phyloP scores from a whole-genome alignment of 768 basidiomycete genomes.

The Lactifluus hygrophoroides region DNA sequence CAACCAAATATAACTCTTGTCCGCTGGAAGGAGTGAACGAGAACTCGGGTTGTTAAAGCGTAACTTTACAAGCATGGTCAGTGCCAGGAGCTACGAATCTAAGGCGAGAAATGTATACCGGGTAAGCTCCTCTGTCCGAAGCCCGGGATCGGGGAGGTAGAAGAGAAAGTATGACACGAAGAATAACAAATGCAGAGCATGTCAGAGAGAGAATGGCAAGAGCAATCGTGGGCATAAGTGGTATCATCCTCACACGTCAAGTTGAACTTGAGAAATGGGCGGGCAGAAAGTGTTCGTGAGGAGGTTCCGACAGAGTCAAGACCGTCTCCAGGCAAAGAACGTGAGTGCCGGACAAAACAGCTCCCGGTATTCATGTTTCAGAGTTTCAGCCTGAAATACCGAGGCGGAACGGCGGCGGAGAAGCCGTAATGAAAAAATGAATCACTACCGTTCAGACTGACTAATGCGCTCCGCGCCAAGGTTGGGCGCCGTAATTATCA shows the following conservation, averaged over 20 bases:
- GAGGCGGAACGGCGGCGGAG: slow-evolving; percentile 2
- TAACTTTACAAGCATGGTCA: slow-evolving; percentile 35
- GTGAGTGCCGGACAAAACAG: not conserved
- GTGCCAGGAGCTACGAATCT: not conserved
- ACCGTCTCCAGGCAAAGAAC: not conserved
- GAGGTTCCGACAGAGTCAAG: not conserved
- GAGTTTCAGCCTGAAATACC: not conserved
- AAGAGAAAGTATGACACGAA: slow-evolving; percentile 68
- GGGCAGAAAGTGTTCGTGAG: slow-evolving; percentile 33
- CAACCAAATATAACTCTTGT: slow-evolving; percentile 69
- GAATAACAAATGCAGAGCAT: slow-evolving; percentile 65
- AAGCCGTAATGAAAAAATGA: not conserved
- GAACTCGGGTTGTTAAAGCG: slow-evolving; percentile 70
- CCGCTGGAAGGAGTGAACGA: slow-evolving; percentile 53
- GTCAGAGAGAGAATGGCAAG: slow-evolving; percentile 66
- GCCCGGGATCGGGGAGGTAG: slow-evolving; percentile 65
- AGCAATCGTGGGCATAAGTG: slow-evolving; percentile 55
- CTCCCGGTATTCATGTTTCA: not conserved
- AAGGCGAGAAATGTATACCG: slow-evolving; percentile 38
- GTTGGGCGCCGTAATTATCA: not conserved
- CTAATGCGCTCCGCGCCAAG: not conserved
- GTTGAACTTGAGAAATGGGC: too few species aligned
- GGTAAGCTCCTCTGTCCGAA: slow-evolving; percentile 64
- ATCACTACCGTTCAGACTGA: too few species aligned
- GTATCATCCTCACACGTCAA: slow-evolving; percentile 62